Percentiles rank a stretch among this genome's conserved stretches.
phyloP scores from a whole-genome alignment of 2,329 filamentous ascomycete species.

The Fusarium sp. region DNA sequence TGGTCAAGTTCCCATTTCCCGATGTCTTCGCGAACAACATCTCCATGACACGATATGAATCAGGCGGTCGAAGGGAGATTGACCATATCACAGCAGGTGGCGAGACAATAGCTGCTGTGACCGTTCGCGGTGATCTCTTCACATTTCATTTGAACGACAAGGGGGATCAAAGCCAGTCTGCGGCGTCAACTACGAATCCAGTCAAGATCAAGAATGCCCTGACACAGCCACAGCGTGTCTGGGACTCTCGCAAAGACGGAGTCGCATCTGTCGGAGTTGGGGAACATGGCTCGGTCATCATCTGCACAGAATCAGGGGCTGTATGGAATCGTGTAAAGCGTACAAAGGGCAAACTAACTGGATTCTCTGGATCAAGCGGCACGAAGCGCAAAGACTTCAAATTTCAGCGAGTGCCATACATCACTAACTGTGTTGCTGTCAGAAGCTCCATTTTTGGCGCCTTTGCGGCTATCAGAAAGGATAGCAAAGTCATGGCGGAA shows the following conservation, averaged over 20 bases:
- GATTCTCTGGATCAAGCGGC: conserved; percentile 56
- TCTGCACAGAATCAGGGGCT: conserved; percentile 90
- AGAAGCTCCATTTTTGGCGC: conserved; percentile 89
- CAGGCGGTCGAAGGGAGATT: conserved; percentile 72
- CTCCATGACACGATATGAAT: conserved; percentile 68
- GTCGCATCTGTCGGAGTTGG: conserved; percentile 87
- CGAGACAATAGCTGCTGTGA: conserved; percentile 90
- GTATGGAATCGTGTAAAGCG: conserved; percentile 91
- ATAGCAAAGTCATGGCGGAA: conserved; percentile 81
- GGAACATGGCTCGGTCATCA: conserved; percentile 92
- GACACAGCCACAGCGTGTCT: conserved; percentile 80
- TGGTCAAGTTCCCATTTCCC: conserved; percentile 78
- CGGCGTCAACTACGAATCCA: conserved; percentile 88
- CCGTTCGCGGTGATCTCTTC: conserved; percentile 84
- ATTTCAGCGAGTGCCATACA: conserved; percentile 86
- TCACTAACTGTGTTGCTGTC: conserved; percentile 85
- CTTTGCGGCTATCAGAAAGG: conserved; percentile 85
- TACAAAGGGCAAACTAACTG: conserved; percentile 77
- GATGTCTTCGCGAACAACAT: conserved; percentile 77
- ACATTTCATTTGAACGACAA: conserved; percentile 80
- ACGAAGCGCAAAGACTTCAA: conserved; percentile 88
- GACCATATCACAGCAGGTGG: conserved; percentile 82
- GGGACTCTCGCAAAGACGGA: conserved; percentile 87
- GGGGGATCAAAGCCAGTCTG: conserved; percentile 65
- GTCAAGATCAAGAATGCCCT: conserved; percentile 86